Conservation (phyloP, 352 stramenopile genomes). For the Phytopythium kandeliae region DNA sequence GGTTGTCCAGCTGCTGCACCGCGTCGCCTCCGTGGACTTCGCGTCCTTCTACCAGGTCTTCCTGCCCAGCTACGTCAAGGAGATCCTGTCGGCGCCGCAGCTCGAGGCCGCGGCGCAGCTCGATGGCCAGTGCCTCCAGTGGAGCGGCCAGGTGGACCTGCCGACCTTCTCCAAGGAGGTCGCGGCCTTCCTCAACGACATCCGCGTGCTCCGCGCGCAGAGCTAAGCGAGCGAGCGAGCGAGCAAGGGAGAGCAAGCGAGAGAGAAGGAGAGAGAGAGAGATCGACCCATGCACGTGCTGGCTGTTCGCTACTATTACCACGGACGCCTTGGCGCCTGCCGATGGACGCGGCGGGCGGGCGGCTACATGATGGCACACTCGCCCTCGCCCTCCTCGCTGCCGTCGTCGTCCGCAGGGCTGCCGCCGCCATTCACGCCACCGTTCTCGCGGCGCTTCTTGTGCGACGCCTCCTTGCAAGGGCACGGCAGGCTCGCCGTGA, state of each 20-base stretch:
- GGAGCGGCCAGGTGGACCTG: conserved; percentile 69
- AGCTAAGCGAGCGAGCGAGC: conserved; percentile 25
- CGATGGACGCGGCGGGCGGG: too few relatives aligned
- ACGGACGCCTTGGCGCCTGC: too few relatives aligned
- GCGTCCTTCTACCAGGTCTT: conserved; percentile 72
- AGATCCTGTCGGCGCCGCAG: conserved; percentile 52
- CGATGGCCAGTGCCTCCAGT: conserved; percentile 58
- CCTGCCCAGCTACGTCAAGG: conserved; percentile 49
- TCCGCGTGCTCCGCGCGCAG: conserved; percentile 70
- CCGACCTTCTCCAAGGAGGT: conserved; percentile 72
- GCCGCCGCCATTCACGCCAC: conserved; percentile 3
- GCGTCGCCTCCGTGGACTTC: conserved; percentile 68
- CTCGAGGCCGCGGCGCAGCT: conserved; percentile 41
- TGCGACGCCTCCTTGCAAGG: conserved; percentile 65
- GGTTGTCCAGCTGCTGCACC: conserved; percentile 60
- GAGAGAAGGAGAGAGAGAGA: too few relatives aligned
- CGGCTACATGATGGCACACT: conserved; percentile 76
- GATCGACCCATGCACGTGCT: too few relatives aligned
- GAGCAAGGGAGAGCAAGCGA: too few relatives aligned
- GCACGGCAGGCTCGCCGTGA: conserved; percentile 68
- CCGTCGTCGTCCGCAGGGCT: conserved; percentile 2
- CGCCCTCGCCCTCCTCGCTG: conserved; percentile 33
- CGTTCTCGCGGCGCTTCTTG: conserved; percentile 44
- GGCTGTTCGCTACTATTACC: too few relatives aligned
- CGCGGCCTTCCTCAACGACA: conserved; percentile 66